Base-by-base conservation (phyloP, 2,329 filamentous ascomycete species). In the Paramyrothecium sp. region DNA sequence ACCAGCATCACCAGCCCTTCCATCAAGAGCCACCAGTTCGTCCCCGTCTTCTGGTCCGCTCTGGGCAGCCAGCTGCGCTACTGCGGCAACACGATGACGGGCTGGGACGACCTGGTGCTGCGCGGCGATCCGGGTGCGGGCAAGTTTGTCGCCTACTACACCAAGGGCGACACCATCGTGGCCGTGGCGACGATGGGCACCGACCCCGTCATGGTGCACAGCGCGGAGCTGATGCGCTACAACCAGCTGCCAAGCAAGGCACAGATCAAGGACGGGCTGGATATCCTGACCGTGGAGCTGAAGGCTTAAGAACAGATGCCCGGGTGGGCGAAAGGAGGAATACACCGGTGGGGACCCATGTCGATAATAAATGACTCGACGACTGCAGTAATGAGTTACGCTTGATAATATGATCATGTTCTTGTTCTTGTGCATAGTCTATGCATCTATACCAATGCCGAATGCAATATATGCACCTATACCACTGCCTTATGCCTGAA, bases 31-130 rank as follows among this genome's bases (percentile, higher is more conserved):
- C 87, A 90, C 65, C 80, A 85, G 2, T 97, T 97, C 74, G 94
- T 95, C 57, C 95, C 95, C 1, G 85, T 99, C 53, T 99, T 99
- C 80, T 99, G 95, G 95, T 97, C 92, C 1, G 95, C 95, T 0
- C 78, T 99, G 5, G 92, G 93, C 5, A 84, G 87, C 7, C 95
- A 99, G 76, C 75, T 99, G 66, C 86, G 95, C 50, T 99, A 99
- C 80, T 97, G 92, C 69, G 95, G 95, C 13, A 95, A 94, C 77
- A 92, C 93, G 1, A 62, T 64, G 10, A 84, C 85, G 55, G 94
- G 94, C 1, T 98, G 86, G 78, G 95, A 99, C 69, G 92, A 96
- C 65, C 69, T 97, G 4, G 81, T 98, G 1, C 65, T 99, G 12
- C 84, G 90, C 53, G 94, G 94, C 13, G 84, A 90, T 64, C 85